Percentiles rank a stretch among this genome's conserved stretches.
phyloP scores from a whole-genome alignment of 2,329 filamentous ascomycete genomes.

The Talaromyces sp. region DNA sequence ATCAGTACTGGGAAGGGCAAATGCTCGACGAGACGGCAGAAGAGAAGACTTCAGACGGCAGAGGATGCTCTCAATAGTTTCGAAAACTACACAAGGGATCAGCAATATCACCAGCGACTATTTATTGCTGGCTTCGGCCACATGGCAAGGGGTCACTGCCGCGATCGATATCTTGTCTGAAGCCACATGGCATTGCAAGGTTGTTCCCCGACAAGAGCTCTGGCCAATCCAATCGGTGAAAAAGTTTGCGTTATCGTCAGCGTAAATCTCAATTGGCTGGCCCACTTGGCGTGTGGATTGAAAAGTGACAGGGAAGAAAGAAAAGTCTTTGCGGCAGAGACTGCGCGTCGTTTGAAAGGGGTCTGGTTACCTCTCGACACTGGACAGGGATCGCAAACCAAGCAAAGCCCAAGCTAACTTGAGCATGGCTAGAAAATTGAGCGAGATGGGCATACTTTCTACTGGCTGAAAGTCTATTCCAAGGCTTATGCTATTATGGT shows the following conservation, averaged over 20 bases:
- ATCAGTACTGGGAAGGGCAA: background rate
- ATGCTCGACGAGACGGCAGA: background rate
- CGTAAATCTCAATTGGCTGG: background rate
- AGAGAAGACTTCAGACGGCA: background rate
- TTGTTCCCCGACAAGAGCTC: constrained; percentile 3
- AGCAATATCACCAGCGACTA: background rate
- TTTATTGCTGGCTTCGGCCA: constrained; percentile 3
- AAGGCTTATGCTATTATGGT: background rate
- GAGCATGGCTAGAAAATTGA: background rate
- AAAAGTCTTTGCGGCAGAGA: background rate
- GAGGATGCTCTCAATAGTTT: background rate
- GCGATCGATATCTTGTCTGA: background rate
- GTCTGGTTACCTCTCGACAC: background rate
- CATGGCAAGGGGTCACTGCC: constrained; percentile 1
- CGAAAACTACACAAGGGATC: background rate
- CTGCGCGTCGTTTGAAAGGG: background rate
- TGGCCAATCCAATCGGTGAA: background rate
- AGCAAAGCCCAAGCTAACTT: background rate
- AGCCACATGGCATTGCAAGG: constrained; percentile 9
- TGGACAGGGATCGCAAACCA: background rate
- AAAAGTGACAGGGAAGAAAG: constrained; percentile 10
- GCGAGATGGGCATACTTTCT: background rate
- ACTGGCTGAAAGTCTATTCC: background rate
- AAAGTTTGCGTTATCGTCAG: background rate
- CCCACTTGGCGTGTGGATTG: background rate